phyloP scores from a whole-genome alignment of 805 yeast genomes.

The Candida tammaniensis region DNA sequence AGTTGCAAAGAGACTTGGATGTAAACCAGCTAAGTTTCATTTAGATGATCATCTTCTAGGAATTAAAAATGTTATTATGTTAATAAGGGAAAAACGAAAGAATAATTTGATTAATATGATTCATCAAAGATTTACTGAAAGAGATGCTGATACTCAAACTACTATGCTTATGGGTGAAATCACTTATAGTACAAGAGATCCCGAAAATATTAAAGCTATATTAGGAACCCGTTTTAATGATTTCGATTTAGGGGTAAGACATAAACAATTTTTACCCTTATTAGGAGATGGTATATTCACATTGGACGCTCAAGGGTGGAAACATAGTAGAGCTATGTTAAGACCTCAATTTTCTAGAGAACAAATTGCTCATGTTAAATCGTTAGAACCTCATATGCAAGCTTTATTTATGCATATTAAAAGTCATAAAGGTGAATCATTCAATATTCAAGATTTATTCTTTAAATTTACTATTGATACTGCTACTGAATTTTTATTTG shows the following conservation, averaged over 20 bases:
- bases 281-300: slow-evolving; percentile 45
- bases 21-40: no score
- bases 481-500: slow-evolving; percentile 41
- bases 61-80: no score
- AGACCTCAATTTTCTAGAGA: slow-evolving; percentile 45
- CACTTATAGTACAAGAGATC: slow-evolving; percentile 30
- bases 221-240: slow-evolving; percentile 43
- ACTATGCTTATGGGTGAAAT: slow-evolving; percentile 19
- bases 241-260: slow-evolving; percentile 38
- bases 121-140: slow-evolving; percentile 12
- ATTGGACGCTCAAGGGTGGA: slow-evolving; percentile 42
- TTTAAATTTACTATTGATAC: slow-evolving; percentile 40
- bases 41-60: no score
- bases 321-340: slow-evolving; percentile 41
- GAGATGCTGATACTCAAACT: slow-evolving; percentile 6
- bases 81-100: no score
- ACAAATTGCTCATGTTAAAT: slow-evolving; percentile 38
- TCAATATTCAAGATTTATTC: slow-evolving; percentile 39
- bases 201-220: slow-evolving; percentile 41
- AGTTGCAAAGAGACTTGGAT: no score
- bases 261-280: slow-evolving; percentile 33
- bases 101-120: slow-evolving; percentile 13
- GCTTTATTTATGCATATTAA: slow-evolving; percentile 29
- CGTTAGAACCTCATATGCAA: slow-evolving; percentile 41
- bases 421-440: slow-evolving; percentile 21